phyloP scores from a whole-genome alignment of 1,284 basidiomycete species.

The Cryptococcus wingfieldii region DNA sequence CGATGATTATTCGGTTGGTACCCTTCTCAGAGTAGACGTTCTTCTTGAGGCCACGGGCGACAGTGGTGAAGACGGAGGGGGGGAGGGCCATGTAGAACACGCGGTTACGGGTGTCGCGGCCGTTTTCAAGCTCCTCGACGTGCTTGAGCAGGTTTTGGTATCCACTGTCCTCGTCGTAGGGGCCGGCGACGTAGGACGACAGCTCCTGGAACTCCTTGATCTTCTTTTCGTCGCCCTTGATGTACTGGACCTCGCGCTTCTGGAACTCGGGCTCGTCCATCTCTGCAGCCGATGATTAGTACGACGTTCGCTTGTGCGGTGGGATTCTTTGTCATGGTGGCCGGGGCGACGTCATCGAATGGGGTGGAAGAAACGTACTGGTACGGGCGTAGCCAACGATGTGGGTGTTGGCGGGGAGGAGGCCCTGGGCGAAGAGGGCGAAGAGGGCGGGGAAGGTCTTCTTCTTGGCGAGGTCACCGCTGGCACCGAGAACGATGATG shows the following conservation, averaged over 20 bases:
- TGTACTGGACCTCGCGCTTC: slow-evolving; percentile 73
- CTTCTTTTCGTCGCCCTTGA: slow-evolving; percentile 69
- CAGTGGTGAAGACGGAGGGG: slow-evolving; percentile 85
- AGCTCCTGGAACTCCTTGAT: slow-evolving; percentile 76
- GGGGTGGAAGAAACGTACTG: slow-evolving; percentile 44
- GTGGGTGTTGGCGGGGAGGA: slow-evolving; percentile 74
- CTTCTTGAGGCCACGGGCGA: slow-evolving; percentile 74
- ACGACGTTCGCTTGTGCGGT: neutral
- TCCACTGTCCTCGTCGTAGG: slow-evolving; percentile 75
- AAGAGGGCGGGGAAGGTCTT: slow-evolving; percentile 97
- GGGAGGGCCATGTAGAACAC: slow-evolving; percentile 93
- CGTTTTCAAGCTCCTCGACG: slow-evolving; percentile 70
- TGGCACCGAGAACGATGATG: slow-evolving; percentile 91
- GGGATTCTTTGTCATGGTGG: neutral
- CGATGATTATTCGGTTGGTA: slow-evolving; percentile 85
- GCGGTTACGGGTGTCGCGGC: slow-evolving; percentile 59
- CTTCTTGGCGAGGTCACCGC: slow-evolving; percentile 98
- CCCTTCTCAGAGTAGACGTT: slow-evolving; percentile 70
- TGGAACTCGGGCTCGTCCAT: slow-evolving; percentile 84
- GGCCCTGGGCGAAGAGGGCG: slow-evolving; percentile 71
- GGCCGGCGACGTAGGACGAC: slow-evolving; percentile 75
- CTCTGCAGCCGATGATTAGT: slow-evolving; percentile 46
- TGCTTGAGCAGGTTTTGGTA: slow-evolving; percentile 73
- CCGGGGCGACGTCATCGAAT: neutral
- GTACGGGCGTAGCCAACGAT: slow-evolving; percentile 94